These are phyloP conservation scores for Penicillium hordei DNA, from an alignment of 2,329 filamentous ascomycete species.

Conservation along the genomic window DNA sequence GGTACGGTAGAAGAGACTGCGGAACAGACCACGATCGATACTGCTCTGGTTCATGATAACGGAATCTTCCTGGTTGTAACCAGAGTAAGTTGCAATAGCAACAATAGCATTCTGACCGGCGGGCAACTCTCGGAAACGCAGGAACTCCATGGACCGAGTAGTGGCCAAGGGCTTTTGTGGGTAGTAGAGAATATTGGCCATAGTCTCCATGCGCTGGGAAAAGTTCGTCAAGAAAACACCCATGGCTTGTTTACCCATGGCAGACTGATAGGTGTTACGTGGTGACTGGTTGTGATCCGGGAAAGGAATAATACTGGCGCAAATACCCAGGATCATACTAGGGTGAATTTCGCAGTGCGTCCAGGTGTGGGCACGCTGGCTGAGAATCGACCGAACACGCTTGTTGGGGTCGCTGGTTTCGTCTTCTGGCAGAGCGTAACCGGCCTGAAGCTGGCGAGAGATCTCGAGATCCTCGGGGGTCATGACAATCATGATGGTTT, in stretches of 20 bases:
- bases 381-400: constrained; percentile 83
- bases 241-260: constrained; percentile 99
- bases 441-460: constrained; percentile 68
- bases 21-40: constrained; percentile 95
- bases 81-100: constrained; percentile 94
- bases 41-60: constrained; percentile 99
- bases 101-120: constrained; percentile 98
- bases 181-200: constrained; percentile 99
- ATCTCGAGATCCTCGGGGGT: constrained; percentile 90
- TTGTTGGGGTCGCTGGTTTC: constrained; percentile 73
- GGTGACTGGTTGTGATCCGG: constrained; percentile 97
- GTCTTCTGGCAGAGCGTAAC: constrained; percentile 60
- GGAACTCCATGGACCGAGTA: constrained; percentile 95
- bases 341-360: constrained; percentile 99
- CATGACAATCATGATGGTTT: constrained; percentile 99
- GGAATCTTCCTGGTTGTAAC: constrained; percentile 99
- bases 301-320: constrained; percentile 98
- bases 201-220: constrained; percentile 95
- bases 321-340: constrained; percentile 98
- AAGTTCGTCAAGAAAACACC: constrained; percentile 98
- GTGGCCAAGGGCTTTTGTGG: constrained; percentile 96
- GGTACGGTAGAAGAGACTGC: constrained; percentile 95
- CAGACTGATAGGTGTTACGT: constrained; percentile 98
- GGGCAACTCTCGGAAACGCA: constrained; percentile 95
- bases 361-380: constrained; percentile 84